Evolutionary conservation across 345 rosid genomes (phyloP).

Genomic region (Salix koriyanagi): DNA sequence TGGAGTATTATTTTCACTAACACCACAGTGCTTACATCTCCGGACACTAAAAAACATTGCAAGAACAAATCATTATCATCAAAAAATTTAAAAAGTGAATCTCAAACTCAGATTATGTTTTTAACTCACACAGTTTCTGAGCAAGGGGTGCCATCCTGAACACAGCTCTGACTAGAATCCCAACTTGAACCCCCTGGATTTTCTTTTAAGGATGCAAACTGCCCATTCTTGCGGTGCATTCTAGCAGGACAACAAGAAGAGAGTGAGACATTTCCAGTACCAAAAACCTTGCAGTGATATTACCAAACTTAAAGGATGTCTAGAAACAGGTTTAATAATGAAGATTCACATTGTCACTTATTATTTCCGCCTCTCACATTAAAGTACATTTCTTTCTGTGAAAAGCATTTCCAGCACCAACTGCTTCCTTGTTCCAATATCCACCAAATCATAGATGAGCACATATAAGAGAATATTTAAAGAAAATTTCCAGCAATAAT

Average conservation of each 20-base stretch:
- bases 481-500: not conserved
- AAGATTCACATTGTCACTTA: not conserved
- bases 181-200: conserved; percentile 43
- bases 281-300: not conserved
- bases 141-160: conserved; percentile 41
- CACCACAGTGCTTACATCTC: conserved; percentile 70
- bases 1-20: conserved; percentile 63
- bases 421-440: not conserved
- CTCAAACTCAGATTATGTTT: conserved; percentile 2
- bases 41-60: conserved; percentile 33
- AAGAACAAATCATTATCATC: conserved; percentile 7
- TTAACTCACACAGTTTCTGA: conserved; percentile 61
- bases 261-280: not conserved
- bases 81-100: conserved; percentile 8
- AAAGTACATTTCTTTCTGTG: not conserved
- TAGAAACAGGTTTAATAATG: too few relatives aligned
- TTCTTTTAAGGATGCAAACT: conserved; percentile 62
- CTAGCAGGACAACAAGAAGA: conserved; percentile 33
- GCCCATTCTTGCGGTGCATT: conserved; percentile 77
- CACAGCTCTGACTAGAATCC: conserved; percentile 48
- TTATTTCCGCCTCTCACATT: not conserved
- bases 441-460: not conserved
- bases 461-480: not conserved
- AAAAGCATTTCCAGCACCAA: not conserved
- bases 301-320: not conserved